phyloP scores from a whole-genome alignment of 2,329 filamentous ascomycete genomes.

The Fonsecaea pedrosoi region DNA sequence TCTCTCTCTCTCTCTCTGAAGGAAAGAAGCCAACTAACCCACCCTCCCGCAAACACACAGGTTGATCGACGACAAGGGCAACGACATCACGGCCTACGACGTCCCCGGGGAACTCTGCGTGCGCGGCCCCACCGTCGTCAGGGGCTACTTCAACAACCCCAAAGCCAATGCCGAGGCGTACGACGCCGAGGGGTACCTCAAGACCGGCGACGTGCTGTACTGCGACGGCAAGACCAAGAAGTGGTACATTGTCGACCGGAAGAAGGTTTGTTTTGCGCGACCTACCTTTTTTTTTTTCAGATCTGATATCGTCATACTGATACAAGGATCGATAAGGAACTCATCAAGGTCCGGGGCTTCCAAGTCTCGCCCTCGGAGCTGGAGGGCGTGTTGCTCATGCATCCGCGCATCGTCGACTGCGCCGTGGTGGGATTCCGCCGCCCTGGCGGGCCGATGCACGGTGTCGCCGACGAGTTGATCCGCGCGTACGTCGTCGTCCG shows the following conservation, averaged over 20 bases:
- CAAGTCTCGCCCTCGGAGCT: conserved; percentile 60
- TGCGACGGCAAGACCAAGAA: conserved; percentile 40
- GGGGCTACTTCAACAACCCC: conserved; percentile 60
- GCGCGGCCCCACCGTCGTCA: conserved; percentile 59
- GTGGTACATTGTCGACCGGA: conserved; percentile 35
- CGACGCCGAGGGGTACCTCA: conserved; percentile 39
- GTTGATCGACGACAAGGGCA: conserved; percentile 58
- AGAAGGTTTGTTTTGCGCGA: conserved; percentile 13
- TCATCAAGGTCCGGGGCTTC: conserved; percentile 47
- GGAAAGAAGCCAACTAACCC: too few species aligned
- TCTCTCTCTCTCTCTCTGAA: too few species aligned
- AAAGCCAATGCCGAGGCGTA: conserved; percentile 51
- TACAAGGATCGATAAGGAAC: conserved; percentile 11
- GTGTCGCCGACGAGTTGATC: conserved; percentile 25
- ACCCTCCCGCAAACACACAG: not conserved
- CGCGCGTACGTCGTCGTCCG: conserved; percentile 45
- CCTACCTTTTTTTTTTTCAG: too few species aligned
- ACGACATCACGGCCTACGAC: conserved; percentile 59
- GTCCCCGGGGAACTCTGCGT: conserved; percentile 56
- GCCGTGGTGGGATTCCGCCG: conserved; percentile 56
- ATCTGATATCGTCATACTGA: too few species aligned
- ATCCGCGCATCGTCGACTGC: conserved; percentile 57
- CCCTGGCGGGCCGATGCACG: not conserved
- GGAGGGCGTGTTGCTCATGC: conserved; percentile 53
- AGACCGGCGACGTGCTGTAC: conserved; percentile 63